phyloP scores from a whole-genome alignment of 2,329 filamentous ascomycete species.

The Trichoderma sp. region DNA sequence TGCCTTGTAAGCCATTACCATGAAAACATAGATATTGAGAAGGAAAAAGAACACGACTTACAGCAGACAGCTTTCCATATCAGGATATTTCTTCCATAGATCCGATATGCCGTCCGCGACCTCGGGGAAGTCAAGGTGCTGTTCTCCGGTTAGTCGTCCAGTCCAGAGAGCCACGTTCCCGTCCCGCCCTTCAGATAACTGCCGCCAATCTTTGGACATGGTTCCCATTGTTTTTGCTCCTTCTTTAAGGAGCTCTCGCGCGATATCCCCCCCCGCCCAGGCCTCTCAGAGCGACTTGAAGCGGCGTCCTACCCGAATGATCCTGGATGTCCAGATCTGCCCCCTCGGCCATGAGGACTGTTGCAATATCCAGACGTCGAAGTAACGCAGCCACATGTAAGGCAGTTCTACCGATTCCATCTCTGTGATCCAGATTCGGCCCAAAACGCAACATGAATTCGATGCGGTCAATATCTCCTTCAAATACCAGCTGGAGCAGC shows the following conservation, averaged over 20 bases:
- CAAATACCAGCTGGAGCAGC: not conserved
- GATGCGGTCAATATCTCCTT: not conserved
- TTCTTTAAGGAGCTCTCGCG: not conserved
- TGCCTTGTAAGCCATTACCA: not conserved
- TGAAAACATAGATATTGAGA: not conserved
- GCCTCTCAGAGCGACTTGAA: no score
- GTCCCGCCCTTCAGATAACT: not conserved
- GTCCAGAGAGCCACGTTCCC: not conserved
- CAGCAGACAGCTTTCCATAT: not conserved
- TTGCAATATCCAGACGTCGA: not conserved
- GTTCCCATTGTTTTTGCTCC: not conserved
- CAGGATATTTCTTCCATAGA: not conserved
- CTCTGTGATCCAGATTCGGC: not conserved
- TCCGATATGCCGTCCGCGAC: rapidly evolving
- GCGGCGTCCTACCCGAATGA: not conserved
- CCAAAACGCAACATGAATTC: not conserved
- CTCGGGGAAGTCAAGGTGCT: not conserved
- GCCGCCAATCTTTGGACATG: not conserved
- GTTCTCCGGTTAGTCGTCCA: not conserved
- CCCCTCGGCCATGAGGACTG: not conserved
- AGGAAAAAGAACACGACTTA: not conserved
- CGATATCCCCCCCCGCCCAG: no score
- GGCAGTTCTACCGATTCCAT: not conserved
- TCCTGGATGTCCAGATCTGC: not conserved
- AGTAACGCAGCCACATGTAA: not conserved